Evolutionary conservation across 257 asterid genomes (phyloP).

Genomic region (Penstemon davidsonii): DNA sequence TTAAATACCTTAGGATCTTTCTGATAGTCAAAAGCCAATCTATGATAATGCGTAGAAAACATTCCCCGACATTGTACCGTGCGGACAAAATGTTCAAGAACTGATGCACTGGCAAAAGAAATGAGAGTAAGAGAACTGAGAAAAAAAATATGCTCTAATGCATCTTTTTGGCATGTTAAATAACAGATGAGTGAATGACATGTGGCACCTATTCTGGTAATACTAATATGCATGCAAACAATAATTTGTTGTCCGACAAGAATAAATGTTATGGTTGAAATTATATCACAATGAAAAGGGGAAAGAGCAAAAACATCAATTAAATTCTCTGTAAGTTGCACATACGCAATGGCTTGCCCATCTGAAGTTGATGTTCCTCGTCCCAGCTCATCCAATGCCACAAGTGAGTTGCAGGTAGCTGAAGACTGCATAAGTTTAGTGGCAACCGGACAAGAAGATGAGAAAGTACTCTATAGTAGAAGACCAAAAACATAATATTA

Average conservation of each 20-base stretch:
- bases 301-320: background rate
- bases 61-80: conserved; percentile 86
- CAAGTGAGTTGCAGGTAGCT: conserved; percentile 80
- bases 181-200: conserved; percentile 1
- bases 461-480: conserved; percentile 3
- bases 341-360: conserved; percentile 99
- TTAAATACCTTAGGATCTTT: conserved; percentile 69
- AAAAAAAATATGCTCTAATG: conserved; percentile 3
- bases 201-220: background rate
- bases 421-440: conserved; percentile 52
- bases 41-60: conserved; percentile 97
- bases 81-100: conserved; percentile 85
- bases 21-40: conserved; percentile 76
- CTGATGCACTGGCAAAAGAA: conserved; percentile 72
- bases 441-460: conserved; percentile 25
- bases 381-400: conserved; percentile 96
- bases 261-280: background rate
- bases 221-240: background rate
- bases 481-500: background rate
- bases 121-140: conserved; percentile 23
- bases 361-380: conserved; percentile 98
- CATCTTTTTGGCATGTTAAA: conserved; percentile 10
- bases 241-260: background rate
- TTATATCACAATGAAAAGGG: conserved; percentile 1
- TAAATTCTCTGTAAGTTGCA: conserved; percentile 29